phyloP scores from a whole-genome alignment of 2,329 filamentous ascomycete genomes.

The Cladophialophora exuberans region DNA sequence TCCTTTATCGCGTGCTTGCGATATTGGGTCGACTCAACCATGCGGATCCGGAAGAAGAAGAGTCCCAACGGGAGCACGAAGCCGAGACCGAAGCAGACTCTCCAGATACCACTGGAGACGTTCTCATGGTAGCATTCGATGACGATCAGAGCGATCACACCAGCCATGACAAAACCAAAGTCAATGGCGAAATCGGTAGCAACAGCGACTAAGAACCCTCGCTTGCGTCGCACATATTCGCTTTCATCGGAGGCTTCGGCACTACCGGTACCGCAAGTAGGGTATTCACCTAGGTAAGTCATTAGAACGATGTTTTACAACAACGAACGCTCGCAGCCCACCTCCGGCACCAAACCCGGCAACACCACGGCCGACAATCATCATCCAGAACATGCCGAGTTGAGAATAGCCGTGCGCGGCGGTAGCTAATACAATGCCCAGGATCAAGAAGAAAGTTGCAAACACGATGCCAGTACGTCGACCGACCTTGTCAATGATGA shows the following conservation, averaged over 20 bases:
- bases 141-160: conserved; percentile 72
- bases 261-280: conserved; percentile 73
- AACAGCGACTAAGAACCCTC: conserved; percentile 83
- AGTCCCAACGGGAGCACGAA: conserved; percentile 74
- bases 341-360: conserved; percentile 59
- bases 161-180: conserved; percentile 78
- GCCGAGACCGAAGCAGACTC: conserved; percentile 78
- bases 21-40: conserved; percentile 79
- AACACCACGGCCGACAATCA: conserved; percentile 73
- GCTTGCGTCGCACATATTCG: conserved; percentile 76
- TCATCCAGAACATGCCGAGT: conserved; percentile 56
- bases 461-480: conserved; percentile 53
- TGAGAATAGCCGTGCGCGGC: conserved; percentile 47
- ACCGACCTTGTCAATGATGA: conserved; percentile 55
- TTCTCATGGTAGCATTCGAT: conserved; percentile 61
- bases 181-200: conserved; percentile 85
- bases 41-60: conserved; percentile 69
- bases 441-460: conserved; percentile 52
- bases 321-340: neutral
- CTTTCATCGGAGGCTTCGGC: conserved; percentile 84
- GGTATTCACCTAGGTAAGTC: conserved; percentile 39
- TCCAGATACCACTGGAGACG: conserved; percentile 77
- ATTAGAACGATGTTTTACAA: conserved; percentile 30
- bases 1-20: conserved; percentile 68
- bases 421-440: conserved; percentile 53